Evolutionary conservation across 352 stramenopile species (phyloP).

Genomic region (Phytopythium mirpurense): DNA sequence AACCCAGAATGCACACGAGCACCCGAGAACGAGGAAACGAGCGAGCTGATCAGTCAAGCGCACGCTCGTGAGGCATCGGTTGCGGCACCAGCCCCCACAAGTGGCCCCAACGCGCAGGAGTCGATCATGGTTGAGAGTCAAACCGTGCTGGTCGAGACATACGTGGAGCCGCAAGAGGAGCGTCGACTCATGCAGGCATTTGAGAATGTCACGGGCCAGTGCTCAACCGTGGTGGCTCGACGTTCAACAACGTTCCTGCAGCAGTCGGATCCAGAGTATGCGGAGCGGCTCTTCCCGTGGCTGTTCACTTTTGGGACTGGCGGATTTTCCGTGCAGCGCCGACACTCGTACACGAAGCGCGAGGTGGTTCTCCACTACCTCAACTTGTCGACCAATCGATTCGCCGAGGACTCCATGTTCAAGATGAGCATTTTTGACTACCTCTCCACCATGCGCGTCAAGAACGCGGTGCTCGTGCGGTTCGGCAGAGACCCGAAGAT

Average conservation of each 20-base stretch:
- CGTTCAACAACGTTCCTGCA: conserved; percentile 11
- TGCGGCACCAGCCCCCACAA: too few relatives aligned
- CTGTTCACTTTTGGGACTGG: conserved; percentile 18
- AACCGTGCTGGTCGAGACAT: conserved; percentile 17
- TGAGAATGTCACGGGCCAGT: conserved; percentile 1
- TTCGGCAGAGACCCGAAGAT: conserved; percentile 10
- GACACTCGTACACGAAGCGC: conserved; percentile 14
- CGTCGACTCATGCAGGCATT: conserved; percentile 6
- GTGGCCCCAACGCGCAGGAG: too few relatives aligned
- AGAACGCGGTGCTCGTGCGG: conserved; percentile 14
- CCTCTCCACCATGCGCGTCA: conserved; percentile 10
- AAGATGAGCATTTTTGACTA: conserved; percentile 23
- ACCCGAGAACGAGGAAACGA: too few relatives aligned
- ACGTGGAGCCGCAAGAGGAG: background rate
- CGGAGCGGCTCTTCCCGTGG: conserved; percentile 15
- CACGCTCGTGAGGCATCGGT: too few relatives aligned
- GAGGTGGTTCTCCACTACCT: conserved; percentile 21
- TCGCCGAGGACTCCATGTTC: conserved; percentile 19
- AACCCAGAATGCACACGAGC: too few relatives aligned
- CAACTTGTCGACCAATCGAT: conserved; percentile 14
- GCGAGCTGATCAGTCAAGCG: too few relatives aligned
- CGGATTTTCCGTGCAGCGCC: conserved; percentile 9
- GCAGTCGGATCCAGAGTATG: conserved; percentile 12
- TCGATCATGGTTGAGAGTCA: too few relatives aligned
- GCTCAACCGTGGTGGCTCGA: conserved; percentile 5